Evolutionary conservation across 192 early-diverging fungal species (phyloP), one percentile per base, ranked within the genome.

Genomic region (Coemansia sp.): DNA sequence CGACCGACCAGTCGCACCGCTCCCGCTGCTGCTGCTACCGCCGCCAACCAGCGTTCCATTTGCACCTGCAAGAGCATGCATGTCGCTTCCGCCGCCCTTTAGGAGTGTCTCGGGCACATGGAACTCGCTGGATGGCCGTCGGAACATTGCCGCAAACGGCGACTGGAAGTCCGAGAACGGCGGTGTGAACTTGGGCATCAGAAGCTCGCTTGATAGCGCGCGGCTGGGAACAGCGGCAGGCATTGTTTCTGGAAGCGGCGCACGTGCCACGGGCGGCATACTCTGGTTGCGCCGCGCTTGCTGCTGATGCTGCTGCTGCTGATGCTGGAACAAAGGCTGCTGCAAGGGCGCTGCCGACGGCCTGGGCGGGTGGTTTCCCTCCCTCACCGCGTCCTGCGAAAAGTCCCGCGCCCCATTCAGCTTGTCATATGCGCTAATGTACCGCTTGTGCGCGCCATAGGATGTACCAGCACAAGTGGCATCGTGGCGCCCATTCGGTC

Each of bases 191-290:
- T 55, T 51, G 4, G 78, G 78, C 78, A 76, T 81, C 36, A 81
- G 46, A 35, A 81, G 68, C 36, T 82, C 71, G 68, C 79, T 82
- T 7, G 74, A 64, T 41, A 76, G 62, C 10, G 79, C 74, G 5
- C 74, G 70, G 7, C 74, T 60, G 5, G 71, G 71, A 41, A 67
- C 30, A 21, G 70, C 46, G 16, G 68, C 14, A 23, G 30, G 15
- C 16, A 23, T n/a, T 7, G 61, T 15, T 21, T n/a, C 24, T 36
- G 63, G 48, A 30, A 64, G n/a, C 46, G 30, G 45, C 41, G 49
- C 51, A 8, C 70, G 70, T 1, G 70, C 36, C 11, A 39, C 44
- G 4, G 62, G 48, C 7, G 62, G 68, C 45, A 62, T 57, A 43
- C 66, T 60, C 44, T 68, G 62, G 68, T 48, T 64, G 36, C 68